phyloP scores from a whole-genome alignment of 805 yeast genomes.

The Schwanniomyces pseudopolymorphus region DNA sequence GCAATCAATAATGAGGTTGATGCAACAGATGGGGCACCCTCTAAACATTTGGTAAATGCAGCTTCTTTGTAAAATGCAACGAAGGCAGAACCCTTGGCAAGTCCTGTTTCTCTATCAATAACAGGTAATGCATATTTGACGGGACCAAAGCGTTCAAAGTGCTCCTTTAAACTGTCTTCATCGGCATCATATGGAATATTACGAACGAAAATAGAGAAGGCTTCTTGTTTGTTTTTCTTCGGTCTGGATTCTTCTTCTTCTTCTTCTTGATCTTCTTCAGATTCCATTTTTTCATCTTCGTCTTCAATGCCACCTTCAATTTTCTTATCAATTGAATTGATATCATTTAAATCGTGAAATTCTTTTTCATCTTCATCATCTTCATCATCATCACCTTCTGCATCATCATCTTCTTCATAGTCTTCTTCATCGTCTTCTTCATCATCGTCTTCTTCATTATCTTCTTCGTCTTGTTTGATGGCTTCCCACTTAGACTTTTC shows the following conservation, averaged over 20 bases:
- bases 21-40: conserved; percentile 71
- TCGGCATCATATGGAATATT: conserved; percentile 95
- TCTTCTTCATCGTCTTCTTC: conserved; percentile 37
- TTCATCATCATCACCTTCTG: conserved; percentile 35
- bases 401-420: conserved; percentile 41
- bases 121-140: conserved; percentile 94
- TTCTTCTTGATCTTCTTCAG: conserved; percentile 30
- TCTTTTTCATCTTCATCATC: conserved; percentile 31
- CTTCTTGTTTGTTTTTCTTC: conserved; percentile 61
- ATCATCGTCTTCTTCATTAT: conserved; percentile 39
- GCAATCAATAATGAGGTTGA: conserved; percentile 72
- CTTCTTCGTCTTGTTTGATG: conserved; percentile 38
- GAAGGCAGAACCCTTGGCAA: conserved; percentile 93
- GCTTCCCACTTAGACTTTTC: conserved; percentile 83
- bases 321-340: conserved; percentile 25
- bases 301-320: conserved; percentile 36
- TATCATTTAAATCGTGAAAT: conserved; percentile 14
- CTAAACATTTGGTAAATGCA: conserved; percentile 66
- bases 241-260: conserved; percentile 30
- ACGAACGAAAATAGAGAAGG: conserved; percentile 78
- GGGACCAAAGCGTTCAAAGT: conserved; percentile 80
- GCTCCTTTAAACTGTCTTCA: conserved; percentile 70
- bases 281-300: conserved; percentile 30
- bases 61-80: conserved; percentile 74
- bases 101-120: conserved; percentile 76